phyloP scores from a whole-genome alignment of 345 rosid genomes.

The Salix caprea region DNA sequence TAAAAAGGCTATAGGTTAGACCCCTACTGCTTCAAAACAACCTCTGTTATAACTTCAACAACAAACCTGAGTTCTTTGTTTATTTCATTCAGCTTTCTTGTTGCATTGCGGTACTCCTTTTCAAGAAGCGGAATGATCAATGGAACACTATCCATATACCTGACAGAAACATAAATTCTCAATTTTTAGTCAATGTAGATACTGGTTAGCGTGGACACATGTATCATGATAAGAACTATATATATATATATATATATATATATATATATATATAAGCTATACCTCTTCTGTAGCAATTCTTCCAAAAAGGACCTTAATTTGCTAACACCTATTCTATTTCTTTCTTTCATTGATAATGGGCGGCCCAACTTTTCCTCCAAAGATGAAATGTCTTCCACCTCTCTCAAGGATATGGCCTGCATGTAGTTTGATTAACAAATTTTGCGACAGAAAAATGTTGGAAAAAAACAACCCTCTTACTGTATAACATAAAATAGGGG shows the following conservation, averaged over 20 bases:
- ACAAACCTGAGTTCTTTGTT: slow-evolving; percentile 83
- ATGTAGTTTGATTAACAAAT: not conserved
- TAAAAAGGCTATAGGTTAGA: not conserved
- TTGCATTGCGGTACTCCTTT: slow-evolving; percentile 67
- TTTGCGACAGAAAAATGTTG: not conserved
- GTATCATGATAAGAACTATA: slow-evolving; percentile 3
- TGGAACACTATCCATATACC: slow-evolving; percentile 93
- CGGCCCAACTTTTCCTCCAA: slow-evolving; percentile 87
- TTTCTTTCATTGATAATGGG: slow-evolving; percentile 66
- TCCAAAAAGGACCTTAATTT: slow-evolving; percentile 79
- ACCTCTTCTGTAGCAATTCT: slow-evolving; percentile 85
- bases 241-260: not conserved
- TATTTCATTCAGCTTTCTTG: slow-evolving; percentile 62
- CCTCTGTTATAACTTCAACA: slow-evolving; percentile 2
- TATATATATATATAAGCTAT: not conserved
- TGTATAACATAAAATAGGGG: no score
- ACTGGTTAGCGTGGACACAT: not conserved
- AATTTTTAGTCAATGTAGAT: slow-evolving; percentile 14
- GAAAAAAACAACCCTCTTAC: no score
- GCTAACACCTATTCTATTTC: slow-evolving; percentile 79
- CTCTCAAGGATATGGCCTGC: slow-evolving; percentile 70
- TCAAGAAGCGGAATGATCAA: slow-evolving; percentile 83
- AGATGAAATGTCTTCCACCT: slow-evolving; percentile 58
- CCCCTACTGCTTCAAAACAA: not conserved
- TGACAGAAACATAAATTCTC: slow-evolving; percentile 23